Base-by-base conservation (phyloP, 2,329 filamentous ascomycete species). In the Colletotrichum eleusines region DNA sequence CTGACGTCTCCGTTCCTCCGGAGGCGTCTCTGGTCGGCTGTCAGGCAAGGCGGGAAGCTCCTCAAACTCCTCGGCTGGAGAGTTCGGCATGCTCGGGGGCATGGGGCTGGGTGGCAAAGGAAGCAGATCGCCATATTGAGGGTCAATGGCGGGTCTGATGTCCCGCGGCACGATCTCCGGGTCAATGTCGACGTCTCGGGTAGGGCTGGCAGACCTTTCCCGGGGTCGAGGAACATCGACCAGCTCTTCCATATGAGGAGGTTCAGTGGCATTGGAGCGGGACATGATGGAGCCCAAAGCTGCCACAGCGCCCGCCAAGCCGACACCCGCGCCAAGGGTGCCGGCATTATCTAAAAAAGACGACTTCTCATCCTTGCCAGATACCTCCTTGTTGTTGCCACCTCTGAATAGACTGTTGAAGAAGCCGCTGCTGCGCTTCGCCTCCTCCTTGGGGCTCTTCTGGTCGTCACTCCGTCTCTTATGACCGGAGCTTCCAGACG, bases 311-410 rank as follows among this genome's bases (percentile, higher is more conserved):
- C 85, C 84, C 83, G 83, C 85, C 81, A 87, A 78, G 87, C 89
- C 89, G 88, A 83, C 89, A 91, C 89, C 88, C 85, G 86, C 87
- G 89, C 89, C 89, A 88, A 87, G 84, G 86, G 86, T 91, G 86
- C 84, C 89, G 89, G 89, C 87, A 85, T 87, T 89, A 91, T 81
- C 89, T 91, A 91, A 90, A 90, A 91, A 91, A 91, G 88, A 88
- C 82, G 86, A 80, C 79, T 83, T 81, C 73, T 72, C 71, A 51
- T 74, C 65, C 59, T 79, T 79, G 51, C 79, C 76, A 71, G 73
- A 68, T 73, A 72, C 78, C 61, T 81, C 78, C 66, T 81, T 79
- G 42, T 75, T 77, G 42, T 79, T 79, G 64, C 73, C 77, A 69
- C 81, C 81, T 72, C 83, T 85, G 78, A 85, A 82, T 72, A 87